Conservation (phyloP, 257 asterid species). For the Penstemon davidsonii region DNA sequence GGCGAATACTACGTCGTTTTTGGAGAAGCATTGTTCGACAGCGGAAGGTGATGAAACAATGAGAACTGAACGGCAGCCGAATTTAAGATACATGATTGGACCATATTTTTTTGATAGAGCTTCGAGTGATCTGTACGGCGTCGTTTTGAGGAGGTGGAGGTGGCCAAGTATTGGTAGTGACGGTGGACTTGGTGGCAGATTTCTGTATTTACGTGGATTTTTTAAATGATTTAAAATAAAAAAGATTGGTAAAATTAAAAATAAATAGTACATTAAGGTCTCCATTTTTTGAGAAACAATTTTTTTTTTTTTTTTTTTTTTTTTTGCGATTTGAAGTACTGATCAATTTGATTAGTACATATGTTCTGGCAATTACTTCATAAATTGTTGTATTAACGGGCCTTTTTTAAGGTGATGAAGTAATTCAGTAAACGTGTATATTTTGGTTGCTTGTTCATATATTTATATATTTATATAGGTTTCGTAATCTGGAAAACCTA, state of each 20-base stretch:
- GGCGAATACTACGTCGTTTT: slow-evolving; percentile 46
- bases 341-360: background rate
- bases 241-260: slow-evolving; percentile 22
- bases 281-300: slow-evolving; percentile 18
- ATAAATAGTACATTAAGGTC: slow-evolving; percentile 12
- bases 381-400: background rate
- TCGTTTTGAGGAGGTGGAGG: slow-evolving; percentile 51
- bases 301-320: background rate
- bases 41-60: slow-evolving; percentile 47
- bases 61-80: slow-evolving; percentile 39
- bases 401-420: slow-evolving; percentile 17
- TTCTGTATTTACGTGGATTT: slow-evolving; percentile 17
- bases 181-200: slow-evolving; percentile 54
- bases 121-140: slow-evolving; percentile 38
- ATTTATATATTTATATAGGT: background rate
- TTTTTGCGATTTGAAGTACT: background rate
- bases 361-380: background rate
- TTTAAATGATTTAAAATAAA: slow-evolving; percentile 21
- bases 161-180: slow-evolving; percentile 54
- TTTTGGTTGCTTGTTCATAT: background rate
- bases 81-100: slow-evolving; percentile 40
- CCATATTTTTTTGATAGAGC: slow-evolving; percentile 47
- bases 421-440: slow-evolving; percentile 22
- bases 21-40: slow-evolving; percentile 48
- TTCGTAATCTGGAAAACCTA: background rate